Conservation (phyloP, 768 basidiomycete species). For the Pleurotus djamor region DNA sequence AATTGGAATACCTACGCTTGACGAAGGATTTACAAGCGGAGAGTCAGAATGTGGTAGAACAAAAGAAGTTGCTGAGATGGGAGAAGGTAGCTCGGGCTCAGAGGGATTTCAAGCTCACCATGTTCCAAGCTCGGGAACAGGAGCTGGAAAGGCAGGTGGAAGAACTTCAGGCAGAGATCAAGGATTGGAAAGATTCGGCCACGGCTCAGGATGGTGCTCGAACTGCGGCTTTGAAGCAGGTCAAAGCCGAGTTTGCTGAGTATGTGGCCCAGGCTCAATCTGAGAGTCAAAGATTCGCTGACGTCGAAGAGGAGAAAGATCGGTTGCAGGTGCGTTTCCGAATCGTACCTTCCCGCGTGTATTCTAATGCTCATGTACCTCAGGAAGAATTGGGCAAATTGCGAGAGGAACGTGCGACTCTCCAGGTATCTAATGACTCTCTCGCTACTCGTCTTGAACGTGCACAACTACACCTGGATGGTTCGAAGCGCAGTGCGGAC, state of each 20-base stretch:
- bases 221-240: conserved; percentile 19
- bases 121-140: conserved; percentile 62
- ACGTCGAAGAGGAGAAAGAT: conserved; percentile 39
- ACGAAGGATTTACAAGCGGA: conserved; percentile 54
- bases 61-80: conserved; percentile 49
- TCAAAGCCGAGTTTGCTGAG: conserved; percentile 26
- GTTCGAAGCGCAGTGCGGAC: conserved; percentile 44
- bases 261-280: conserved; percentile 36
- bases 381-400: conserved; percentile 38
- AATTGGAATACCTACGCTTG: conserved; percentile 61
- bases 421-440: conserved; percentile 44
- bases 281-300: conserved; percentile 34
- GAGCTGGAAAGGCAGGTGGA: conserved; percentile 55
- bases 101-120: conserved; percentile 65
- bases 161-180: conserved; percentile 49
- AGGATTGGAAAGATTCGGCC: conserved; percentile 12
- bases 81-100: conserved; percentile 61
- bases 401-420: conserved; percentile 47
- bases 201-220: conserved; percentile 11
- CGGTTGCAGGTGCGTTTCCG: conserved; percentile 38
- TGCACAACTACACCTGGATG: conserved; percentile 54
- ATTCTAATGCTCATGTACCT: not conserved
- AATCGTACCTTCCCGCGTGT: conserved; percentile 6
- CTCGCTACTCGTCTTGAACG: conserved; percentile 55
- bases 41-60: conserved; percentile 46